These are phyloP conservation scores for Exophiala bonariae DNA, from an alignment of 2,329 filamentous ascomycete genomes.

Conservation along the genomic window DNA sequence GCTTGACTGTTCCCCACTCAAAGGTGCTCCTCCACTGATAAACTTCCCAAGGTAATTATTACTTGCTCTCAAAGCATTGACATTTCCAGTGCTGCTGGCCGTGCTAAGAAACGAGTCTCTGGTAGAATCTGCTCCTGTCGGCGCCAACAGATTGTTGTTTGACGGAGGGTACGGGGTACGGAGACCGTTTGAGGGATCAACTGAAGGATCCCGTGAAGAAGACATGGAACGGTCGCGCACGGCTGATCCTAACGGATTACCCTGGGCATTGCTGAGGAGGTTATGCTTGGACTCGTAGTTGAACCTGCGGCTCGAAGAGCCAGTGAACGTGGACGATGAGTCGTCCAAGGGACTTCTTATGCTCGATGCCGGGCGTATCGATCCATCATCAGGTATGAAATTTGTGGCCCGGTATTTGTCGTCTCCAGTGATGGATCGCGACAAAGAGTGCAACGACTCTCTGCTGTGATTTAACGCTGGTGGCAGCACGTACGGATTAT, in stretches of 20 bases:
- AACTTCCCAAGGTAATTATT: slow-evolving; percentile 40
- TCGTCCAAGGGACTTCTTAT: slow-evolving; percentile 44
- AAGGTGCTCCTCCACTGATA: slow-evolving; percentile 35
- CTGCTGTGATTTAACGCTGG: slow-evolving; percentile 74
- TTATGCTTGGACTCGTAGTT: slow-evolving; percentile 47
- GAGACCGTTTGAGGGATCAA: neutral
- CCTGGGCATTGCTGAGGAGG: slow-evolving; percentile 57
- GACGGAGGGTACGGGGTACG: neutral
- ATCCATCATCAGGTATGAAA: slow-evolving; percentile 54
- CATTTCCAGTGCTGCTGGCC: slow-evolving; percentile 31
- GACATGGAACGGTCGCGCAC: slow-evolving; percentile 32
- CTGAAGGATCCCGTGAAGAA: slow-evolving; percentile 5
- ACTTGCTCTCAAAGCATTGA: slow-evolving; percentile 33
- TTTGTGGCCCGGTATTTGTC: slow-evolving; percentile 75
- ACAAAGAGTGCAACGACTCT: slow-evolving; percentile 84
- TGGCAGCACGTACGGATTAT: slow-evolving; percentile 90
- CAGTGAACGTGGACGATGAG: slow-evolving; percentile 53
- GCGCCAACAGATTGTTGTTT: slow-evolving; percentile 21
- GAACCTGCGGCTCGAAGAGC: slow-evolving; percentile 41
- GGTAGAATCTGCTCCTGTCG: slow-evolving; percentile 6
- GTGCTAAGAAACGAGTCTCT: slow-evolving; percentile 28
- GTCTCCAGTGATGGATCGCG: slow-evolving; percentile 72
- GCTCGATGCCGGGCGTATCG: slow-evolving; percentile 38
- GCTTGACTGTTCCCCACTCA: slow-evolving; percentile 8
- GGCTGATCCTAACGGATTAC: slow-evolving; percentile 58